Percentiles rank a stretch among this genome's conserved stretches.
These are phyloP conservation scores for Chaetomiaceae sp. DNA, from an alignment of 2,329 filamentous ascomycete species.

Conservation along the genomic window DNA sequence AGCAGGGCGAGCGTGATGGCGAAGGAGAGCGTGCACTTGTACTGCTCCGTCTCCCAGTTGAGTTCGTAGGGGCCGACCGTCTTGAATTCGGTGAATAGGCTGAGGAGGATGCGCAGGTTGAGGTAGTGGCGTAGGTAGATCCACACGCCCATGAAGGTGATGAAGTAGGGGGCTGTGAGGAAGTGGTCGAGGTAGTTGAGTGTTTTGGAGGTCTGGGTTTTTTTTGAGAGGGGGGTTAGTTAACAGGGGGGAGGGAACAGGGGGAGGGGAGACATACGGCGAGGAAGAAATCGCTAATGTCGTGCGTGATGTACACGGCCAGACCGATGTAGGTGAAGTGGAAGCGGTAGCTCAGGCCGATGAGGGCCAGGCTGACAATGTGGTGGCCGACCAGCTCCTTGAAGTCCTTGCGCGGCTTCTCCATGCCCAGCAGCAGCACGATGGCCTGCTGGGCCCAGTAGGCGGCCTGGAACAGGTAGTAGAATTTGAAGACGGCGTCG, in stretches of 20 bases:
- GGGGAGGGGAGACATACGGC: conserved; percentile 56
- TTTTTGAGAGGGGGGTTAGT: conserved; percentile 21
- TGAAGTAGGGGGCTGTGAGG: conserved; percentile 79
- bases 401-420: conserved; percentile 93
- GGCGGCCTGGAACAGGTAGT: conserved; percentile 88
- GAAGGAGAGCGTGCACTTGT: conserved; percentile 69
- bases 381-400: conserved; percentile 90
- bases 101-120: conserved; percentile 72
- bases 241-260: neutral
- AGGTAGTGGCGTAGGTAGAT: conserved; percentile 85
- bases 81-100: conserved; percentile 68
- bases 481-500: conserved; percentile 81
- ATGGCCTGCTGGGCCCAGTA: conserved; percentile 97
- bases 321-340: conserved; percentile 95
- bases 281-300: conserved; percentile 93
- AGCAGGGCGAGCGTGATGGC: conserved; percentile 63
- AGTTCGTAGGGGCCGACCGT: conserved; percentile 70
- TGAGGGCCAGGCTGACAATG: conserved; percentile 79
- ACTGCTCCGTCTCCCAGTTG: conserved; percentile 71
- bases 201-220: conserved; percentile 78
- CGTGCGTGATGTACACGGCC: conserved; percentile 89
- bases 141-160: conserved; percentile 76
- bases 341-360: conserved; percentile 85
- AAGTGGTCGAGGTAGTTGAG: conserved; percentile 83
- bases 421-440: conserved; percentile 77